Conservation (phyloP, 768 basidiomycete species). For the Collybiopsis luxurians region DNA sequence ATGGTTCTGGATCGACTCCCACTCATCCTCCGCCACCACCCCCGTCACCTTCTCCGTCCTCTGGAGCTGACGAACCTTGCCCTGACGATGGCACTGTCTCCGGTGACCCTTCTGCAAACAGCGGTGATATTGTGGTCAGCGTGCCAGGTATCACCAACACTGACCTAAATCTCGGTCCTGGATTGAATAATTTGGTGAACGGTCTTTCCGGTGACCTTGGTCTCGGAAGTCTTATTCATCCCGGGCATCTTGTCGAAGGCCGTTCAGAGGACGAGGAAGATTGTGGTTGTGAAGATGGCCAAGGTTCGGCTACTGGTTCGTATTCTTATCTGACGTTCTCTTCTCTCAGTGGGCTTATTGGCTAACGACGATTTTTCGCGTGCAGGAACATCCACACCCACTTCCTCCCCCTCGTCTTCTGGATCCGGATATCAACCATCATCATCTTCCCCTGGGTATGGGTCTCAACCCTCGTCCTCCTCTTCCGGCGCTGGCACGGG, state of each 20-base stretch:
- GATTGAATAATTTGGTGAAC: not conserved
- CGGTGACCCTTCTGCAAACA: not conserved
- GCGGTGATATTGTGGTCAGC: not conserved
- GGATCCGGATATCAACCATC: not conserved
- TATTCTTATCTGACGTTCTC: no score
- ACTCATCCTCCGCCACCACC: not conserved
- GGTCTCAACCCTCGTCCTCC: not conserved
- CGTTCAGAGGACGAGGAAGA: no score
- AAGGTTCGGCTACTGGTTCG: no score
- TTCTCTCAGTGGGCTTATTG: no score
- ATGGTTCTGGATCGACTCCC: not conserved
- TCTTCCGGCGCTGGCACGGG: no score
- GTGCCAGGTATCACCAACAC: not conserved
- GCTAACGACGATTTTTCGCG: no score
- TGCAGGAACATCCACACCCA: no score
- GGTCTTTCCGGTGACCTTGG: not conserved
- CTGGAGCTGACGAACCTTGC: not conserved
- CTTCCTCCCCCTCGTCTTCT: not conserved
- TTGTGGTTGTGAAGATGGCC: no score
- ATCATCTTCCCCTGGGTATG: not conserved
- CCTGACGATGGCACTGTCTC: not conserved
- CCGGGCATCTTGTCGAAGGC: not conserved
- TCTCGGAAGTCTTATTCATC: not conserved
- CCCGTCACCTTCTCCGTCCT: not conserved
- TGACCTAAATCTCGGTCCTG: not conserved